Evolutionary conservation across 768 basidiomycete species (phyloP).

Genomic region (Chalciporus sphaerocephalus): DNA sequence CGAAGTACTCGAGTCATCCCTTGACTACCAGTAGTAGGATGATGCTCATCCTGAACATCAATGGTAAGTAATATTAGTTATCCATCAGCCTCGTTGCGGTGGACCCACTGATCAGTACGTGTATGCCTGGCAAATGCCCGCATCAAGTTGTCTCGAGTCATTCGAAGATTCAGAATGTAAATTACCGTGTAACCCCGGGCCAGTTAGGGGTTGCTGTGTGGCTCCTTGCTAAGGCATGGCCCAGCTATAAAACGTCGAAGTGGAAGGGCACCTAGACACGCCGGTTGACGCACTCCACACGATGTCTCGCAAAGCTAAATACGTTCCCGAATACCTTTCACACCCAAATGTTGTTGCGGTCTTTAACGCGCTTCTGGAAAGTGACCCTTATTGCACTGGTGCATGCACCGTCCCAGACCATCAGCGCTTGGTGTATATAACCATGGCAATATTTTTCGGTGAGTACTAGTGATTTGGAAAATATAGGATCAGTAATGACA

Average conservation of each 20-base stretch:
- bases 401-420: background rate
- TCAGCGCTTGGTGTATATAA: slow-evolving; percentile 1
- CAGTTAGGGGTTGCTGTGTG: no score
- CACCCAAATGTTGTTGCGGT: background rate
- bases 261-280: background rate
- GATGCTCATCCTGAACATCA: no score
- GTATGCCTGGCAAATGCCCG: background rate
- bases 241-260: background rate
- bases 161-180: background rate
- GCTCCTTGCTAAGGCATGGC: no score
- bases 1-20: no score
- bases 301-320: background rate
- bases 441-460: background rate
- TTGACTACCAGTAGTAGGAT: no score
- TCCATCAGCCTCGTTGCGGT: background rate
- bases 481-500: background rate
- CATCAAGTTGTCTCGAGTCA: no score
- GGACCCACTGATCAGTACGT: background rate
- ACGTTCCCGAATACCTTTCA: background rate
- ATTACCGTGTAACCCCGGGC: background rate
- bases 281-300: no score
- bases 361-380: background rate
- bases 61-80: no score
- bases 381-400: slow-evolving; percentile 1
- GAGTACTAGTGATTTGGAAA: background rate